Evolutionary conservation across 2,329 filamentous ascomycete species (phyloP), one percentile per base, ranked within the genome.

Genomic region (Clonostachys solani): DNA sequence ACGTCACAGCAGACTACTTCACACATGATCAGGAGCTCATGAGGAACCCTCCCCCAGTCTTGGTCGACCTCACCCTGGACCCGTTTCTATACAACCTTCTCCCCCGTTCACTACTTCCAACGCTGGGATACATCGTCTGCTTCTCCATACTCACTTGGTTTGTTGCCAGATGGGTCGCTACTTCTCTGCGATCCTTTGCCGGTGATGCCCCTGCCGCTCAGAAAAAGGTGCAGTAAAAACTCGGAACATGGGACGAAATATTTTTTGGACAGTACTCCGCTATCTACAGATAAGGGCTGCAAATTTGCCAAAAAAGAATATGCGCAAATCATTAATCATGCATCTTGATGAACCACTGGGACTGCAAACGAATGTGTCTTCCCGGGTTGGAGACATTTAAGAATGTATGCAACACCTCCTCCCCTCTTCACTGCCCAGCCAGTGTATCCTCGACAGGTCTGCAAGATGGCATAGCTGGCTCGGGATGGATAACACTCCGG

Each of bases 1-100:
- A 78, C 52, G 81, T 91, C 13, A 82, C 85, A 17, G 91, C 94
- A 42, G 89, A 95, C 58, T 99, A 92, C 71, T 95, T 88, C 66
- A 87, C 88, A 12, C 76, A 82, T 49, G 79, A 96, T 61, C 67
- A 72, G 51, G 77, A 77, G 2, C 77, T 96, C 58, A 97, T 97
- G 92, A 67, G 72, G 43, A 59, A 76, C 51, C 86, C 89, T 13
- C 84, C 85, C 3, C 80, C 83, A 1, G 90, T 97, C 5, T 72
- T 83, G 46, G 86, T 86, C 45, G 92, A 99, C 56, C 67, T 84
- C 64, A 87, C 96, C 57, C 80, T 99, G 19, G 94, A 97, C 64
- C 91, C 91, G 1, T 97, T 86, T 60, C 50, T 95, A 38, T 68
- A 85, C 59, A 94, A 95, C 69, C 60, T 91, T 15, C 75, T 97